phyloP scores from a whole-genome alignment of 108 stramenopile species.

The Pseudonitzschia multiseries region DNA sequence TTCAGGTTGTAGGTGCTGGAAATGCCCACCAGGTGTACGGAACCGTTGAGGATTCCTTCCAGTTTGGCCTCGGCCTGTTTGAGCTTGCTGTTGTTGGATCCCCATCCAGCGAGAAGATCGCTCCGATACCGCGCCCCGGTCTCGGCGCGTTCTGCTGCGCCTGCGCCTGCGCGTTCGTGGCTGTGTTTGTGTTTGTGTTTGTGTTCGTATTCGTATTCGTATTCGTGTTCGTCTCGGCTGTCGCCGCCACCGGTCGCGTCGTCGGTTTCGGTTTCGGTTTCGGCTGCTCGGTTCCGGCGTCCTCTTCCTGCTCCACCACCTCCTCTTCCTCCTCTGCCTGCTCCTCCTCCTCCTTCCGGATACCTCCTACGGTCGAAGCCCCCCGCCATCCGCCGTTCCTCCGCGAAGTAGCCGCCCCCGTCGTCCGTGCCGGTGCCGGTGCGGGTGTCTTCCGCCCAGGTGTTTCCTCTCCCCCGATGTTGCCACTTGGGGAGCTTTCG shows the following conservation, averaged over 20 bases:
- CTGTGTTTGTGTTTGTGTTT: background rate
- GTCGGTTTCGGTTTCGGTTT: background rate
- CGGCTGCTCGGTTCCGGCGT: no score
- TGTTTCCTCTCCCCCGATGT: background rate
- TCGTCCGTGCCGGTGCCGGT: background rate
- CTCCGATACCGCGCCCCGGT: background rate
- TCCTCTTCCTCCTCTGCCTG: no score
- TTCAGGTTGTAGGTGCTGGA: background rate
- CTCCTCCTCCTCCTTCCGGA: no score
- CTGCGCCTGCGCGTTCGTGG: background rate
- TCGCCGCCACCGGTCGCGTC: background rate
- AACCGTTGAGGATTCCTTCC: slow-evolving; percentile 28
- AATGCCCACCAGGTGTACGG: slow-evolving; percentile 31
- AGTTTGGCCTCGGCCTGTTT: background rate
- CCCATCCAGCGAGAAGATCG: background rate
- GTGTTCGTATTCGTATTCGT: background rate
- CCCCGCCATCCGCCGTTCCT: no score
- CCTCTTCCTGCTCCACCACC: no score
- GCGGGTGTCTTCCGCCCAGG: no score
- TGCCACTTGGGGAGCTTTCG: background rate
- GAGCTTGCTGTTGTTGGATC: background rate
- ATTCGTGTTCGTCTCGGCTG: background rate
- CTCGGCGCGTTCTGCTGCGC: background rate
- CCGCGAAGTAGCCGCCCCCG: background rate
- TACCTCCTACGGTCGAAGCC: no score